phyloP scores from a whole-genome alignment of 805 yeast species.

The Pichia californica region DNA sequence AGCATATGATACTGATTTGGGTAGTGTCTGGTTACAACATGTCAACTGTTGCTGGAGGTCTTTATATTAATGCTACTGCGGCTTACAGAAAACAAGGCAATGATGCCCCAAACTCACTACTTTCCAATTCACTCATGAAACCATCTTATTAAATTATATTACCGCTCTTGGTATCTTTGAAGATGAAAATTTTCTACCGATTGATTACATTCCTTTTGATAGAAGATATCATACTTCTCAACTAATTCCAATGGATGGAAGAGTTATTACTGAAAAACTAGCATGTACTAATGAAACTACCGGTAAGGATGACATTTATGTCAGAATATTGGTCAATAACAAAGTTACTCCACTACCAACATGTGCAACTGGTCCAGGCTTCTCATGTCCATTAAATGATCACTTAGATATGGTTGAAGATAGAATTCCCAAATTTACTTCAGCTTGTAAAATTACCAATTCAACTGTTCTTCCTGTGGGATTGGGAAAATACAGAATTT shows the following conservation, averaged over 20 bases:
- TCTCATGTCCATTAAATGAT: conserved; percentile 34
- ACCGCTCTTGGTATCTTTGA: too few relatives aligned
- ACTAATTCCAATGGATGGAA: too few relatives aligned
- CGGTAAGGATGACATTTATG: conserved; percentile 24
- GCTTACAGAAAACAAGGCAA: too few relatives aligned
- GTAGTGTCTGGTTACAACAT: not conserved
- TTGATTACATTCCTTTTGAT: too few relatives aligned
- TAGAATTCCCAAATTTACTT: not conserved
- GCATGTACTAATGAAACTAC: too few relatives aligned
- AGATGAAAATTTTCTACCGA: too few relatives aligned
- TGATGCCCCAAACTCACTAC: too few relatives aligned
- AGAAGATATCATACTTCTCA: too few relatives aligned
- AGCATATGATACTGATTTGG: not conserved
- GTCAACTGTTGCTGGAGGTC: not conserved
- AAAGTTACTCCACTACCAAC: conserved; percentile 44
- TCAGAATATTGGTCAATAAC: conserved; percentile 44
- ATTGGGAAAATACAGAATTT: conserved; percentile 2
- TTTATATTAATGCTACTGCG: not conserved
- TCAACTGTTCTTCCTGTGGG: conserved; percentile 7
- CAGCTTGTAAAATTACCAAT: not conserved
- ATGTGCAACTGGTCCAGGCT: conserved; percentile 50
- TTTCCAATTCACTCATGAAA: too few relatives aligned
- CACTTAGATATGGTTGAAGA: conserved; percentile 12
- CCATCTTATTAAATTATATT: too few relatives aligned
- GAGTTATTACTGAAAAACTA: too few relatives aligned